Conservation (phyloP, 208 protist genomes). For the Angomonas ambiguus region DNA sequence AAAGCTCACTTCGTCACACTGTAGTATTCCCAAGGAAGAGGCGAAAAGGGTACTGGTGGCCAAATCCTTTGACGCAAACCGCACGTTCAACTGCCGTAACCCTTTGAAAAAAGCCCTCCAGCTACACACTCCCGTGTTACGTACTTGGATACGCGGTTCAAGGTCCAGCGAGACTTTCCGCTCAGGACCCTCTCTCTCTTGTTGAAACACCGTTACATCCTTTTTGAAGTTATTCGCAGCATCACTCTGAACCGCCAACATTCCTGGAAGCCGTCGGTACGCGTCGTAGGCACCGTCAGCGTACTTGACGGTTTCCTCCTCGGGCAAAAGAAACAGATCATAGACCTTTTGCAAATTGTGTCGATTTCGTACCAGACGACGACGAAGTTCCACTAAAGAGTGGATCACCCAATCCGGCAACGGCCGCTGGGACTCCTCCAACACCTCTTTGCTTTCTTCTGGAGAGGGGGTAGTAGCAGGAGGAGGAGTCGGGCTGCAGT, state of each 20-base stretch:
- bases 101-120: slow-evolving; percentile 51
- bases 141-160: too few species aligned
- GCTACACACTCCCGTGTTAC: slow-evolving; percentile 21
- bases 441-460: slow-evolving; percentile 4
- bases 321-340: slow-evolving; percentile 32
- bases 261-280: neutral
- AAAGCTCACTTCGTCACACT: slow-evolving; percentile 26
- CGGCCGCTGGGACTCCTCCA: neutral
- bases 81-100: slow-evolving; percentile 32
- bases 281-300: neutral
- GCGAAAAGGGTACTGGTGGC: slow-evolving; percentile 28
- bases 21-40: slow-evolving; percentile 32
- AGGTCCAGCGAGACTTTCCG: too few species aligned
- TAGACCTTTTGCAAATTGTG: slow-evolving; percentile 34
- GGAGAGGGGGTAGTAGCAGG: neutral
- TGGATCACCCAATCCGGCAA: slow-evolving; percentile 22
- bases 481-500: neutral
- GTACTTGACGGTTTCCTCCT: slow-evolving; percentile 12
- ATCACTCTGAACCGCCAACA: neutral
- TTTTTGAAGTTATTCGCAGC: neutral
- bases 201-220: neutral
- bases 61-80: slow-evolving; percentile 26
- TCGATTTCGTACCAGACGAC: slow-evolving; percentile 25
- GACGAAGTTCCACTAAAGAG: slow-evolving; percentile 34
- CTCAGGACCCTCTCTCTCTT: too few species aligned